Conservation (phyloP, 2,329 filamentous ascomycete genomes). For the Colletotrichum zoysiae region DNA sequence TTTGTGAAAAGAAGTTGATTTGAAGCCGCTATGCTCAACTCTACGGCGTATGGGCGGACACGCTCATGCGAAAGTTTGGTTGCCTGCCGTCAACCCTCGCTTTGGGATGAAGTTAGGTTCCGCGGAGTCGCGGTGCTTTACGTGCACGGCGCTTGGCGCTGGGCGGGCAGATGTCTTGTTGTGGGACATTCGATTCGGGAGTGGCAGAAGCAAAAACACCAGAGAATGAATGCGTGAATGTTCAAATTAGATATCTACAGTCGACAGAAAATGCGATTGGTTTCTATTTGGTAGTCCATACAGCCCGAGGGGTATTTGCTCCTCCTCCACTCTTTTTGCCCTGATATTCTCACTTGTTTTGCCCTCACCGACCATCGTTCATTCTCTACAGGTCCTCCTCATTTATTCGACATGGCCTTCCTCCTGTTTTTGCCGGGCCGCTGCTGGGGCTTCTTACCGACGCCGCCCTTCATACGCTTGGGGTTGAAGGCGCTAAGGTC, state of each 20-base stretch:
- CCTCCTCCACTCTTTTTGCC: constrained; percentile 15
- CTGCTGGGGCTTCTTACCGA: constrained; percentile 54
- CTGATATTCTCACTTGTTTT: background rate
- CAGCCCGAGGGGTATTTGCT: constrained; percentile 29
- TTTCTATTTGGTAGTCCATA: background rate
- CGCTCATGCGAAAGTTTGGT: constrained; percentile 1
- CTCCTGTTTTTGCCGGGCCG: constrained; percentile 66
- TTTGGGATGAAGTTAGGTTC: background rate
- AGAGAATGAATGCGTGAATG: background rate
- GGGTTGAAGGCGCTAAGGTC: constrained; percentile 85
- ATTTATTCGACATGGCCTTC: constrained; percentile 55
- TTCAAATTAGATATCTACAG: constrained; percentile 17
- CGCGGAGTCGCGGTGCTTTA: background rate
- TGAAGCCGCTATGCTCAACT: background rate
- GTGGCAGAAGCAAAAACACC: background rate
- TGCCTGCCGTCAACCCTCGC: background rate
- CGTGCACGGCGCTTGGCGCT: background rate
- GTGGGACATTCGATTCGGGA: background rate
- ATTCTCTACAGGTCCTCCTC: background rate
- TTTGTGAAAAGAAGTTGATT: constrained; percentile 6
- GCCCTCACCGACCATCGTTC: background rate
- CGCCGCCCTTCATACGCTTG: constrained; percentile 83
- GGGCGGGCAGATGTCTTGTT: background rate
- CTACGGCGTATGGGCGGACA: background rate
- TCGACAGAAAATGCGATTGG: background rate